These are phyloP conservation scores for Termitomyces heimii DNA, from an alignment of 768 basidiomycete species.

Conservation along the genomic window DNA sequence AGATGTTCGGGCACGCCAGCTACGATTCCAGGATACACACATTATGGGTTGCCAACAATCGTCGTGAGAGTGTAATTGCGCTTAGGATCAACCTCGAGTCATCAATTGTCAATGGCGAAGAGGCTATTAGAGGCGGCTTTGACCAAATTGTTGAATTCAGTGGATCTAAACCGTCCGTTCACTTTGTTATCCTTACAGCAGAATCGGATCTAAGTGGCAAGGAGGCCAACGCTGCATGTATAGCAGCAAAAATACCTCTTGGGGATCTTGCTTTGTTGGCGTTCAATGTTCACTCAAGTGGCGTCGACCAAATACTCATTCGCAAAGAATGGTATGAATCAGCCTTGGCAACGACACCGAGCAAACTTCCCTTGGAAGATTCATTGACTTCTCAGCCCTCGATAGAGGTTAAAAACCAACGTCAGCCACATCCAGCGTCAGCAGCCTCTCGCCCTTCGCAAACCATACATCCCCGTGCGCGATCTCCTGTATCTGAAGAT, in stretches of 20 bases:
- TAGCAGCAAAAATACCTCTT: constrained; percentile 72
- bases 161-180: constrained; percentile 81
- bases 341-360: constrained; percentile 48
- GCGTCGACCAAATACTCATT: constrained; percentile 84
- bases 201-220: constrained; percentile 80
- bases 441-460: constrained; percentile 9
- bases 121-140: constrained; percentile 58
- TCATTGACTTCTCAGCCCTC: constrained; percentile 22
- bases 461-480: constrained; percentile 36
- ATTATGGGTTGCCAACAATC: constrained; percentile 83
- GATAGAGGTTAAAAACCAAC: constrained; percentile 20
- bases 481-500: constrained; percentile 75
- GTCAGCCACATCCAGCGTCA: constrained; percentile 18
- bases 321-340: constrained; percentile 80
- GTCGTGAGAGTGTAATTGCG: constrained; percentile 79
- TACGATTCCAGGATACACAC: constrained; percentile 85
- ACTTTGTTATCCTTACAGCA: constrained; percentile 83
- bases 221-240: constrained; percentile 78
- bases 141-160: constrained; percentile 82
- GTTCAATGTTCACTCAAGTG: constrained; percentile 86
- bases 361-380: constrained; percentile 56
- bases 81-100: constrained; percentile 69
- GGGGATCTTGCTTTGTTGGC: constrained; percentile 79
- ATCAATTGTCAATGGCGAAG: constrained; percentile 52
- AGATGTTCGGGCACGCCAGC: constrained; percentile 85